Conservation (phyloP, 306 rosid genomes). For the Gynostemma pentaphyllum region DNA sequence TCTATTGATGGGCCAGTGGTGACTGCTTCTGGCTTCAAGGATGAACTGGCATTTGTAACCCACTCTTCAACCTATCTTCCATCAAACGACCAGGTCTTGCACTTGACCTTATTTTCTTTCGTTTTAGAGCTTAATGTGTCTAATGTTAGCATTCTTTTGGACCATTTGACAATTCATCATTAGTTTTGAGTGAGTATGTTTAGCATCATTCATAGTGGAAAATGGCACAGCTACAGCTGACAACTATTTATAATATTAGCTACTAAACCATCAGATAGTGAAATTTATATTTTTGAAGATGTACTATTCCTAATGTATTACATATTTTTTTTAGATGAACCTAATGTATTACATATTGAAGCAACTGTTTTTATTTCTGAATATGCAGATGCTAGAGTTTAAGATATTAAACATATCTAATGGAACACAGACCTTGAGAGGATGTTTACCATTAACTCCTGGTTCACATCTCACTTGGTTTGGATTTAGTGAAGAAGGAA, state of each 20-base stretch:
- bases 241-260: not conserved
- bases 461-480: constrained; percentile 77
- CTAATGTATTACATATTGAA: constrained; percentile 4
- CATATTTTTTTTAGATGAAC: too few relatives aligned
- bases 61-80: constrained; percentile 63
- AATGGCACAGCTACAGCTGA: not conserved
- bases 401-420: constrained; percentile 44
- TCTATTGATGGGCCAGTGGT: constrained; percentile 83
- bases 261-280: not conserved
- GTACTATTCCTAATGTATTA: not conserved
- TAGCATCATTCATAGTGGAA: not conserved
- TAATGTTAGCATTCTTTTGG: not conserved
- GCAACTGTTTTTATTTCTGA: constrained; percentile 11
- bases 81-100: constrained; percentile 66
- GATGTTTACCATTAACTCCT: constrained; percentile 73
- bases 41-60: constrained; percentile 75
- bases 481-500: constrained; percentile 90
- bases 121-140: not conserved
- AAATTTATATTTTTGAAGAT: not conserved
- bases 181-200: not conserved
- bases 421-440: constrained; percentile 43
- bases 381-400: constrained; percentile 62
- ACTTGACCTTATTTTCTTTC: not conserved
- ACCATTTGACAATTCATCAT: not conserved
- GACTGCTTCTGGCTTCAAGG: constrained; percentile 84